Percentiles rank a stretch among this genome's conserved stretches.
phyloP scores from a whole-genome alignment of 768 basidiomycete species.

The Suillus luteus region DNA sequence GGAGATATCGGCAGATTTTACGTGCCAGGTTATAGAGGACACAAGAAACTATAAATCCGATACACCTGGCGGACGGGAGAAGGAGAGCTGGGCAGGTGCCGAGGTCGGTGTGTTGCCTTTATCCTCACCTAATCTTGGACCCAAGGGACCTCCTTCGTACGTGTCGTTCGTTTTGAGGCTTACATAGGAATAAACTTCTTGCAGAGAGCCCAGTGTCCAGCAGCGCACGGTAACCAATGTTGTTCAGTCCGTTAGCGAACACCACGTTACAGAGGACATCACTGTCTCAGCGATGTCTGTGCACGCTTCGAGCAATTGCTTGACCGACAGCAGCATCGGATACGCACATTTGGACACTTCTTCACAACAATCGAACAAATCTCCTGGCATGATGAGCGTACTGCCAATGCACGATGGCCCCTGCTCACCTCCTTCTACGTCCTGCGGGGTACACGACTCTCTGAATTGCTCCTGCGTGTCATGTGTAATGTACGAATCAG shows the following conservation, averaged over 20 bases:
- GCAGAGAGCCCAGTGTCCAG: not conserved
- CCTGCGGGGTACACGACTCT: not conserved
- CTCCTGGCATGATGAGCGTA: not conserved
- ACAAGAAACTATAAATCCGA: not conserved
- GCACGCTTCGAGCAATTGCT: not conserved
- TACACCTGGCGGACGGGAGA: not conserved
- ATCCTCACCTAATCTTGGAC: not conserved
- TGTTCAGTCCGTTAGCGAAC: not conserved
- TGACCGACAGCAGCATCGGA: not conserved
- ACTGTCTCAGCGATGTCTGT: not conserved
- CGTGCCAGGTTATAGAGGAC: not conserved
- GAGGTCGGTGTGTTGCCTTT: not conserved
- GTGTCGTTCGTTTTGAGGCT: not conserved
- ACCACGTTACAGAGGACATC: not conserved
- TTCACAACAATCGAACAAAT: not conserved
- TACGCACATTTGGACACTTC: not conserved
- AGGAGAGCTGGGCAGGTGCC: not conserved
- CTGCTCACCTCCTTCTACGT: not conserved
- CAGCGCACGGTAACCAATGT: not conserved
- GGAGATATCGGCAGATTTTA: not conserved
- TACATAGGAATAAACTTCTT: not conserved
- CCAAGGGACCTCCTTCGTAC: not conserved
- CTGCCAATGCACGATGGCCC: not conserved
- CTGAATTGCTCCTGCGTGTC: not conserved
- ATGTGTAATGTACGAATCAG: not conserved